Base-by-base conservation (phyloP, 805 yeast species). In the Schwanniomyces occidentalis region DNA sequence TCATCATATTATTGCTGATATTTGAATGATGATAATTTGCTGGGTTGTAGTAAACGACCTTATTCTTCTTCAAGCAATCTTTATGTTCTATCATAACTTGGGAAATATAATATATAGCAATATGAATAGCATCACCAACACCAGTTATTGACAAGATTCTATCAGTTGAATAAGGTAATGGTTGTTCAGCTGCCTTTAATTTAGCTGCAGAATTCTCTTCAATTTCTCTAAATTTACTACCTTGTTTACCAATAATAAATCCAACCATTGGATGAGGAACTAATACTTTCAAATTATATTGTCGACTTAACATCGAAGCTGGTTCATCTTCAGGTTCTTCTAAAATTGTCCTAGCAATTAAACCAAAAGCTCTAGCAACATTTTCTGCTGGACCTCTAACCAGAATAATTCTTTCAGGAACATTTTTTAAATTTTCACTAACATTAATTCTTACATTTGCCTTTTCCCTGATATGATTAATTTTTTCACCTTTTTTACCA, bases 41-140 rank as follows among this genome's bases (percentile, higher is more conserved):
- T 4, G 89, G 87, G 46, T 78, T 76, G 52, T 80, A 80, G 49
- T 64, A 76, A 6, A 76, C 63, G 27, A 73, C 65, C 48, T 80
- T 80, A n/a, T 72, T 61, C 48, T 75, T 73, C 44, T 76, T 72
- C 35, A 68, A 61, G 19, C 58, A 45, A 42, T 73, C 78, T 41
- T 75, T 73, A 51, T 80, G 82, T 44, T 79, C 82, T 33, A 79
- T 53, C 35, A 82, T 69, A 3, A 85, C 82, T 55, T 80, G 84
- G 1, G 85, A 80, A 37, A 85, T 71, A 53, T 82, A 83, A 58
- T 82, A 85, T 0, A 80, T 69, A 7, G 95, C 95, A 46, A 86
- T 85, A 52, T 85, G 95, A 26, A 88, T 76, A 2, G 95, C 89
- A 61, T 87, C 95, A 1, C 89, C 88, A 9, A 85, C 91, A 5